Base-by-base conservation (phyloP, 2,329 filamentous ascomycete species). In the Aspergillus sergii region DNA sequence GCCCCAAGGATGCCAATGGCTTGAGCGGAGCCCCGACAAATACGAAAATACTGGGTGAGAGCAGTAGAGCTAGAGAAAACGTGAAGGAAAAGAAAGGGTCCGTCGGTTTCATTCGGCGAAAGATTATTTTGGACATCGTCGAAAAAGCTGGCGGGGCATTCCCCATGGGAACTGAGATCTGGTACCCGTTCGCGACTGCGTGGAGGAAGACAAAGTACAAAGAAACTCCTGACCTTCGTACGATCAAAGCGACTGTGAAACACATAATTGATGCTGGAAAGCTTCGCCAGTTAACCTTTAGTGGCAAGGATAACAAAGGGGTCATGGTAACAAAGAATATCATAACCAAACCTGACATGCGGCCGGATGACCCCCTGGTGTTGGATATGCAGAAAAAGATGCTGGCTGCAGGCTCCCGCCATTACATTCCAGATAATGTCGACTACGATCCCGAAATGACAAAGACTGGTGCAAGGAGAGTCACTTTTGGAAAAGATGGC, bases 101-200 rank as follows among this genome's bases (percentile, higher is more conserved):
- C 2, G 73, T 84, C 45, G 75, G 75, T 26, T 70, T 80, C 53
- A 73, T 82, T 45, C 80, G 84, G 34, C 80, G 77, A 58, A 81
- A 81, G 21, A 83, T 88, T 34, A 76, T 89, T 4, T 73, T 86
- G 70, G 80, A 86, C 30, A 82, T 89, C 45, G 69, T 89, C 14
- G 76, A 84, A 51, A 79, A 81, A 56, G 84, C 83, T 60, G 80
- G 80, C 53, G 87, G 87, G 9, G 82, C 84, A 3, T 88, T 84
- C 59, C 85, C 86, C 3, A 80, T 83, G 43, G 81, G 84, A 28
- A 78, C 78, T 51, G 85, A 87, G 66, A 79, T 88, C n/a, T 82
- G 80, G 73, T 79, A 82, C 65, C 83, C 86, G 10, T 88, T 87
- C 66, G 75, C 79, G 16, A 81, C 81, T 3, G 75, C 81, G 19